phyloP scores from a whole-genome alignment of 257 asterid species.

The Verbena officinalis region DNA sequence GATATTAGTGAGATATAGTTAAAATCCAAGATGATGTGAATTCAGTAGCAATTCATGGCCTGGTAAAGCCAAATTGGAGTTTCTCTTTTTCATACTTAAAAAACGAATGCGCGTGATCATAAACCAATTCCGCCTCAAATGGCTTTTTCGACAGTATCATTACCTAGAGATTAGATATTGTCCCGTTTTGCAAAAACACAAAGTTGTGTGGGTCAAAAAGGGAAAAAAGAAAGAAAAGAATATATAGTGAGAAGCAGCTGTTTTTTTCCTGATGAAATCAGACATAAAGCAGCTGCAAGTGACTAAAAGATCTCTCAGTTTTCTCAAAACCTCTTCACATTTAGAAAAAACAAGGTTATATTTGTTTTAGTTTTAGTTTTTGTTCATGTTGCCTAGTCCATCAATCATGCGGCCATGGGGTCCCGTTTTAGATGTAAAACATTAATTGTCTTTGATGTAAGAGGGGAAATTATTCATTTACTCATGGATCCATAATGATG shows the following conservation, averaged over 20 bases:
- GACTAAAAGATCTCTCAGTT: no score
- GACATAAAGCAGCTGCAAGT: neutral
- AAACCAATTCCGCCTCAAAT: constrained; percentile 21
- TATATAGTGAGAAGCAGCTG: constrained; percentile 26
- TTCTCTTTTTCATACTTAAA: neutral
- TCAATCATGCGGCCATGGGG: no score
- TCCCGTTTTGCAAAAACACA: constrained; percentile 35
- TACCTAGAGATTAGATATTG: constrained; percentile 27
- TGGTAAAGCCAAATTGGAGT: neutral
- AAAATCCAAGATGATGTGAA: neutral
- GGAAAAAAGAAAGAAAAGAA: neutral
- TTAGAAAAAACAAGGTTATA: no score
- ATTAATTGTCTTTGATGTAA: no score
- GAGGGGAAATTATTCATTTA: no score
- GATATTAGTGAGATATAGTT: no score
- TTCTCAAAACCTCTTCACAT: no score
- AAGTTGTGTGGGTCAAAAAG: constrained; percentile 38
- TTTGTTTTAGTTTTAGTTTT: no score
- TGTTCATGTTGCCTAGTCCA: no score
- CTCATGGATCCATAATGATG: no score
- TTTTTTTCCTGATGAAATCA: neutral
- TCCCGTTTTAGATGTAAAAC: no score
- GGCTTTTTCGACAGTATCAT: constrained; percentile 36
- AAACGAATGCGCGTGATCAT: constrained; percentile 39
- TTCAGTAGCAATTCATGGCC: neutral